Evolutionary conservation across 2,329 filamentous ascomycete genomes (phyloP).

Genomic region (Penicillium psychrosexuale): DNA sequence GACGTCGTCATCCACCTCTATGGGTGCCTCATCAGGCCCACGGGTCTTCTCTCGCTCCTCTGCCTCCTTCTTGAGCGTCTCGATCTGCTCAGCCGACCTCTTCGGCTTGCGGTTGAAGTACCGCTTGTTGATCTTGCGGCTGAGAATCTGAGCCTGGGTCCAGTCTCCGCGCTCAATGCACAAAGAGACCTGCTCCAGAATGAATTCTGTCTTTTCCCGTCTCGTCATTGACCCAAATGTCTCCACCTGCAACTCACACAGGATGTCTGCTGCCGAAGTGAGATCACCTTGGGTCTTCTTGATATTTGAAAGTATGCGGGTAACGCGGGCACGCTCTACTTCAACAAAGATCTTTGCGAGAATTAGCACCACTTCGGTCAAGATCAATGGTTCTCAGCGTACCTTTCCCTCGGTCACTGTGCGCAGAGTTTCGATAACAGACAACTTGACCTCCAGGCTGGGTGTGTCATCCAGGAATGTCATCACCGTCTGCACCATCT

Average conservation of each 20-base stretch:
- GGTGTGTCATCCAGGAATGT: constrained; percentile 83
- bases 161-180: constrained; percentile 96
- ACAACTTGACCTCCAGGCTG: constrained; percentile 80
- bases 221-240: constrained; percentile 98
- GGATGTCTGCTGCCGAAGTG: constrained; percentile 82
- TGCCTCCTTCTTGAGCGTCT: constrained; percentile 83
- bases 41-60: constrained; percentile 72
- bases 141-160: constrained; percentile 90
- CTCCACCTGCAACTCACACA: constrained; percentile 97
- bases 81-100: constrained; percentile 83
- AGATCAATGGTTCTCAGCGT: constrained; percentile 17
- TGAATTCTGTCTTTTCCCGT: constrained; percentile 98
- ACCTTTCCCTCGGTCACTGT: constrained; percentile 97
- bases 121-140: constrained; percentile 92
- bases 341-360: constrained; percentile 82
- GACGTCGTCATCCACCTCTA: constrained; percentile 79
- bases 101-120: constrained; percentile 89
- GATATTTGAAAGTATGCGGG: constrained; percentile 92
- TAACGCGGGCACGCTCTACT: constrained; percentile 93
- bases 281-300: constrained; percentile 94
- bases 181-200: constrained; percentile 86
- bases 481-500: constrained; percentile 98
- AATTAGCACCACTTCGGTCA: background rate
- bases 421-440: constrained; percentile 88
- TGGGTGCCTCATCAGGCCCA: constrained; percentile 71